Base-by-base conservation (phyloP, 805 yeast genomes). In the Groenewaldozyma salmanticensis region DNA sequence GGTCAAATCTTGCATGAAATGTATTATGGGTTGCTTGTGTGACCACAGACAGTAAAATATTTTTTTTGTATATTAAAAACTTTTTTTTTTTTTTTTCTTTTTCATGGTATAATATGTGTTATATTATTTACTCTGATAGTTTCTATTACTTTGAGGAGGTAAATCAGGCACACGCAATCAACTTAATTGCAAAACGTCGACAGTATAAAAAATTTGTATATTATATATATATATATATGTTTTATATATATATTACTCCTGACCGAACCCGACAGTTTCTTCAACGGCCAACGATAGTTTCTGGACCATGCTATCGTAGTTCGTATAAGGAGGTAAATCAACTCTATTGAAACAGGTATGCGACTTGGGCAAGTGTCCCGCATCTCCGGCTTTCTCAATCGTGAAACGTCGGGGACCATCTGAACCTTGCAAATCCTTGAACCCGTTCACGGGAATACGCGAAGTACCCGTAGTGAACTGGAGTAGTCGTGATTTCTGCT, bases 361-460 rank as follows among this genome's bases (percentile, higher is more conserved):
- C 6, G 96, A 85, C 64, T 92, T 92, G 35, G 99, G 99, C 55
- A 92, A 50, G 41, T 88, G 96, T 56, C 78, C 80, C 27, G 81
- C 58, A 61, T 90, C 97, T 44, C 98, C 98, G 6, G 97, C 97
- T 63, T 88, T 88, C 63, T 92, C 99, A 61, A 92, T 90, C 4
- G 99, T 92, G 64, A 92, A 92, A 60, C 97, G 77, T 73, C 99
- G 83, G 40, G 99, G 99, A 44, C 99, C 99, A 66, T 92, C 98
- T 19, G 95, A 83, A 51, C 98, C 99, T 67, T 92, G 99, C 54
- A 92, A 72, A 65, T 92, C 99, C 64, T 92, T 92, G 73, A 92
- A 92, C 32, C 99, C 99, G 64, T 90, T 92, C 49, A 92, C 98
- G 5, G 99, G 99, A 43, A 92, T 92, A 68, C 99, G 81, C 18